A percentile compares a stretch with the other conserved stretches of the same genome.
phyloP scores from a whole-genome alignment of 2,329 filamentous ascomycete genomes.

The Myriangium duriaei region DNA sequence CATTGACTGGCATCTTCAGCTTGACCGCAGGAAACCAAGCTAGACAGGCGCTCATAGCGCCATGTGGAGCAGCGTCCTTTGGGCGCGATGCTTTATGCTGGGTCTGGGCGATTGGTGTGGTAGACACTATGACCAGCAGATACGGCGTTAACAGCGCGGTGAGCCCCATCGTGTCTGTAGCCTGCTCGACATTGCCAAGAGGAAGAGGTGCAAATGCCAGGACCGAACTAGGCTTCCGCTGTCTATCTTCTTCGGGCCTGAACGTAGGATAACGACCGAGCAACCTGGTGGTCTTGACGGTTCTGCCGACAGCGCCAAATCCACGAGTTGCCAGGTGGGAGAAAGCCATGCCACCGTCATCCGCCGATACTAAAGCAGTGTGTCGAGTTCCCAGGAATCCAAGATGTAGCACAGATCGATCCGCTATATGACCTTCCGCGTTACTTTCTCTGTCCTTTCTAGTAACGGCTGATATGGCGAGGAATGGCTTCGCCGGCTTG shows the following conservation, averaged over 20 bases:
- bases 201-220: slow-evolving; percentile 83
- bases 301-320: slow-evolving; percentile 70
- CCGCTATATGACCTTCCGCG: slow-evolving; percentile 72
- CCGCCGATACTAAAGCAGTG: slow-evolving; percentile 88
- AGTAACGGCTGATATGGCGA: slow-evolving; percentile 64
- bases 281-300: slow-evolving; percentile 80
- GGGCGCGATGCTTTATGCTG: slow-evolving; percentile 88
- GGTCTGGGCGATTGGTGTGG: slow-evolving; percentile 88
- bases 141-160: slow-evolving; percentile 96
- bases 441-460: slow-evolving; percentile 44
- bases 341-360: slow-evolving; percentile 94
- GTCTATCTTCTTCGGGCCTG: slow-evolving; percentile 47
- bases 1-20: slow-evolving; percentile 60
- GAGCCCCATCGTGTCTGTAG: slow-evolving; percentile 75
- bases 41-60: slow-evolving; percentile 82
- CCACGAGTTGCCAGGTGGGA: slow-evolving; percentile 90
- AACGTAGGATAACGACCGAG: slow-evolving; percentile 78
- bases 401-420: slow-evolving; percentile 72
- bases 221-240: slow-evolving; percentile 84
- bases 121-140: slow-evolving; percentile 90
- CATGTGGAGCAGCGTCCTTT: slow-evolving; percentile 81
- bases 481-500: slow-evolving; percentile 71
- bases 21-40: slow-evolving; percentile 97
- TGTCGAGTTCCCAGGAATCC: slow-evolving; percentile 89
- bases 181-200: slow-evolving; percentile 83